Base-by-base conservation (phyloP, 169 alveolate species). In the Plasmodium adleri region DNA sequence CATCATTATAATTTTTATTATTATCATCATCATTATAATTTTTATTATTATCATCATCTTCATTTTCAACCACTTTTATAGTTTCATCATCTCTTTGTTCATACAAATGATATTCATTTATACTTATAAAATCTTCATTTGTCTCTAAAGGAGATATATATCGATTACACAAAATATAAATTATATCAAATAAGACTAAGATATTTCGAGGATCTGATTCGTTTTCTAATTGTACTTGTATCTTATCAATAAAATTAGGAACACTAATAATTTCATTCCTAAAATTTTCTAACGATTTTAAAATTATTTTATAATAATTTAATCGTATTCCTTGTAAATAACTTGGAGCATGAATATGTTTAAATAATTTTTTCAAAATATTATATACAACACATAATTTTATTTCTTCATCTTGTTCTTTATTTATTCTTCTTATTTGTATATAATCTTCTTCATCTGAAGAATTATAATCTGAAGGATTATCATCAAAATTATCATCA, bases 161-260 rank as follows among this genome's bases (percentile, higher is more conserved):
- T 8, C 28, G 26, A 22, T 59, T 76, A 52, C 89, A 76, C 24
- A 76, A 20, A 12, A 47, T 45, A 26, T 76, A 71, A 49, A 76
- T 76, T 2, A 76, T 76, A 3, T 76, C 89, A n/a, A 76, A 76
- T 20, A 76, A 47, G 4, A 76, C 63, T 7, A 76, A 49, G 39
- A 76, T 76, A 20, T 76, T 76, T 20, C 89, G 20, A 3, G 89
- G 89, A 59, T 76, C 89, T 4, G 89, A 76, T 68, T 76, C 89
- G 28, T 67, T 67, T 58, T 76, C 89, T 15, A 76, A 59, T 59
- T 76, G 89, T 17, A 76, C 89, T 58, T 76, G 89, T 3, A 76
- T 76, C 22, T 76, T 76, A 26, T 76, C 70, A 6, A 76, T 76
- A 68, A 76, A 76, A 8, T 76, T 76, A 15, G 89, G 56, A 50